Evolutionary conservation across 257 asterid genomes (phyloP).

Genomic region (Solanum virginianum): DNA sequence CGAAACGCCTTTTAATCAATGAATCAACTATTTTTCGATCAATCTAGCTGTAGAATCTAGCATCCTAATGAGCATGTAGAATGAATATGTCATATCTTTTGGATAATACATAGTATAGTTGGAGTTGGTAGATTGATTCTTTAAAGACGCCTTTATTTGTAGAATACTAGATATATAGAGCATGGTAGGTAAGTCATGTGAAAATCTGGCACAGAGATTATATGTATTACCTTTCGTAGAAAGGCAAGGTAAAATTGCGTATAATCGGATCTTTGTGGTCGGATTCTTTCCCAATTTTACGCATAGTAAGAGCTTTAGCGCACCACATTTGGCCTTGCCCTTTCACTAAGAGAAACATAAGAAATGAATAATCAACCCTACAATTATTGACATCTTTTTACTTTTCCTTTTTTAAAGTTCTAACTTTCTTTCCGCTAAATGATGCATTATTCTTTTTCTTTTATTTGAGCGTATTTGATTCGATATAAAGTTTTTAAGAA

Average conservation of each 20-base stretch:
- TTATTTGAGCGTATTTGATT: not conserved
- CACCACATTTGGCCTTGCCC: no score
- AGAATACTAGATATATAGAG: not conserved
- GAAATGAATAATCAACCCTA: not conserved
- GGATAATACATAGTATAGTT: not conserved
- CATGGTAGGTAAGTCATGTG: not conserved
- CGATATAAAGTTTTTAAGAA: not conserved
- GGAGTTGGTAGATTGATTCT: not conserved
- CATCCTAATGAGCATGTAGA: no score
- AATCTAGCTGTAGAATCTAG: not conserved
- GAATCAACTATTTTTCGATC: not conserved
- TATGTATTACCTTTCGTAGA: not conserved
- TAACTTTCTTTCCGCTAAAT: not conserved
- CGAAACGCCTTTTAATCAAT: not conserved
- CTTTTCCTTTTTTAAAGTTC: no score
- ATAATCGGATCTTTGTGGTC: no score
- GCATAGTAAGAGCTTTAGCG: no score
- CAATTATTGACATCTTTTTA: not conserved
- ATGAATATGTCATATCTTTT: not conserved
- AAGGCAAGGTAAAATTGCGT: no score
- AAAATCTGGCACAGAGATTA: not conserved
- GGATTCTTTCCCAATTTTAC: accelerated
- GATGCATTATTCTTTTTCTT: not conserved
- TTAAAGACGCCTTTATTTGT: not conserved
- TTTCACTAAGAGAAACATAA: not conserved